Percentiles rank a stretch among this genome's conserved stretches.
These are phyloP conservation scores for Canavalia gladiata DNA, from an alignment of 306 rosid species.

Conservation along the genomic window DNA sequence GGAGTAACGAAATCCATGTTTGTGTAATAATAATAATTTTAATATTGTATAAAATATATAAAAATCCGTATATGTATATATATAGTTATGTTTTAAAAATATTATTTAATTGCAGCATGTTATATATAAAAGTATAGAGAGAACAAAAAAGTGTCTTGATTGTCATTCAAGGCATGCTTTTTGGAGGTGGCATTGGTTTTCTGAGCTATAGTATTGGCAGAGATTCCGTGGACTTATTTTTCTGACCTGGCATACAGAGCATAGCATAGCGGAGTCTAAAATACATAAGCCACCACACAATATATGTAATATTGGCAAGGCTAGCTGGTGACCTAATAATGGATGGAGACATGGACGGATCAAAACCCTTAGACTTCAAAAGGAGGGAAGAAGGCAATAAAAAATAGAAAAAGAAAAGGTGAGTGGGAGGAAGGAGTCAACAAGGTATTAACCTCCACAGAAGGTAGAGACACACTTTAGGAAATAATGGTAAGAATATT, in stretches of 20 bases:
- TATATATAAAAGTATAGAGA: no score
- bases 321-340: slow-evolving; percentile 8
- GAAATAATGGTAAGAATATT: neutral
- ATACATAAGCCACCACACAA: neutral
- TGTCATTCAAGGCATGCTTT: neutral
- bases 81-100: no score
- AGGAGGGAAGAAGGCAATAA: neutral
- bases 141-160: neutral
- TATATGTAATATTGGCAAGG: neutral
- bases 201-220: neutral
- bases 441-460: slow-evolving; percentile 42
- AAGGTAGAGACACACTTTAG: neutral
- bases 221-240: neutral
- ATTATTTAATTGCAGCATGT: no score
- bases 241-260: neutral
- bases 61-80: no score
- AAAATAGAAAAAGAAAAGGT: neutral
- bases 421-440: slow-evolving; percentile 34
- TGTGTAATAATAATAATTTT: neutral
- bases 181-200: slow-evolving; percentile 1
- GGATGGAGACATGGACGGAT: slow-evolving; percentile 30
- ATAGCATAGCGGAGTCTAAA: neutral
- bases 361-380: slow-evolving; percentile 8
- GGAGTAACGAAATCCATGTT: neutral
- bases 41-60: neutral